phyloP scores from a whole-genome alignment of 441 rosid genomes.

The Erodium moschatum region DNA sequence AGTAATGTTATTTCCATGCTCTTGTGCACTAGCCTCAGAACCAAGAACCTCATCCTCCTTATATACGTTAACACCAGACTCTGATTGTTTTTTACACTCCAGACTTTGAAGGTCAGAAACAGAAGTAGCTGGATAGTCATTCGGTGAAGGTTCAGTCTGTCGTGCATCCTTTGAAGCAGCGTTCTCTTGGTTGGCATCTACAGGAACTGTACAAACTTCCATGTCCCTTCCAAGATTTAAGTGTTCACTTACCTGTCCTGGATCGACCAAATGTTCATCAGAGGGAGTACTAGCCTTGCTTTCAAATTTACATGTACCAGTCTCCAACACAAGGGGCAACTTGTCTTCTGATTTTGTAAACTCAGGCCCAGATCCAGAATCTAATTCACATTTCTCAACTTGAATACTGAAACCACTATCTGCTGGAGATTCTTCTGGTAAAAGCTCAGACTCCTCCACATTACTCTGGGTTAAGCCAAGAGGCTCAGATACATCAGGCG shows the following conservation, averaged over 20 bases:
- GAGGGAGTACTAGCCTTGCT: conserved; percentile 17
- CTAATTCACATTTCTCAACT: conserved; percentile 1
- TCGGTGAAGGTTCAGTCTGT: background rate
- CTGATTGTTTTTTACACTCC: background rate
- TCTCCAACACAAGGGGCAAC: conserved; percentile 13
- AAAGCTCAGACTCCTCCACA: background rate
- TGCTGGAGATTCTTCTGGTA: background rate
- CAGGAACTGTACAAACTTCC: conserved; percentile 29
- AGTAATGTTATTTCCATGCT: background rate
- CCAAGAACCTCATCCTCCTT: background rate
- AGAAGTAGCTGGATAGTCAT: no score
- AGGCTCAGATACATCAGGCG: background rate
- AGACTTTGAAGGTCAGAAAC: background rate
- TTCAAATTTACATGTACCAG: conserved; percentile 20
- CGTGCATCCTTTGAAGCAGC: conserved; percentile 16
- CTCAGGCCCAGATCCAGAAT: background rate
- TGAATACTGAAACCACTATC: background rate
- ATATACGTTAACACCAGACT: background rate
- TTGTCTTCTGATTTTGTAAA: background rate
- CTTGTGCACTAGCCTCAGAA: background rate
- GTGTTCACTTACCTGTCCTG: conserved; percentile 15
- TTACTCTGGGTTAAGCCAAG: background rate
- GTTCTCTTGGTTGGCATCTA: conserved; percentile 17
- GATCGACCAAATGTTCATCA: conserved; percentile 18
- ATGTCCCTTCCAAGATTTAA: conserved; percentile 13